A percentile compares a stretch with the other conserved stretches of the same genome.
These are phyloP conservation scores for Arthrinium puccinioides DNA, from an alignment of 2,329 filamentous ascomycete genomes.

Conservation along the genomic window DNA sequence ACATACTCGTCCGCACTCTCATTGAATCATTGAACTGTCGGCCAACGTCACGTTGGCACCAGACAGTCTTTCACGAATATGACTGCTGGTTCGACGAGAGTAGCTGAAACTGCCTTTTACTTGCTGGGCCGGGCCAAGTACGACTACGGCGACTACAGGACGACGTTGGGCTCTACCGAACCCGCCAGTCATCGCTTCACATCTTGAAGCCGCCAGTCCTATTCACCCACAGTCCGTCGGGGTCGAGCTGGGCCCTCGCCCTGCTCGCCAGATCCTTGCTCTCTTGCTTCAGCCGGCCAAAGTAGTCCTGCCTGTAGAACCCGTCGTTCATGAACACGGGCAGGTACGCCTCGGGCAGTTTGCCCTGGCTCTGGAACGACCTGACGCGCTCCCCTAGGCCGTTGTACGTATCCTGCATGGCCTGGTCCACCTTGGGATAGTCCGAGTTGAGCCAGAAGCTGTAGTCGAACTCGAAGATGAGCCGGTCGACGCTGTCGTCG, in stretches of 20 bases:
- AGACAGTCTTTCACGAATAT: too few species aligned
- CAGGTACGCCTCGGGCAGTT: constrained; percentile 26
- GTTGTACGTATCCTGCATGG: constrained; percentile 27
- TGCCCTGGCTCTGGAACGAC: constrained; percentile 23
- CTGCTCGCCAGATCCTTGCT: constrained; percentile 23
- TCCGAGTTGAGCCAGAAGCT: constrained; percentile 24
- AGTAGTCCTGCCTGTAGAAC: constrained; percentile 34
- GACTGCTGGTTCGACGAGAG: too few species aligned
- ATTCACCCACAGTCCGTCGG: constrained; percentile 27
- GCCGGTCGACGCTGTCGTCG: constrained; percentile 28
- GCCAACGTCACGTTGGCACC: too few species aligned
- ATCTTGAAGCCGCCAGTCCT: constrained; percentile 35
- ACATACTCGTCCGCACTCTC: too few species aligned
- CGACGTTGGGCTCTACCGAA: too few species aligned
- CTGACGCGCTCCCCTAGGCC: constrained; percentile 23
- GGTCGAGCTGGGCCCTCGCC: constrained; percentile 29
- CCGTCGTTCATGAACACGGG: constrained; percentile 37
- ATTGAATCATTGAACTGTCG: too few species aligned
- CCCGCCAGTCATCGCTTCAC: not conserved
- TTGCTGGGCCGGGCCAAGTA: too few species aligned
- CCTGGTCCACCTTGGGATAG: constrained; percentile 21
- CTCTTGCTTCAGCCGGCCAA: constrained; percentile 27
- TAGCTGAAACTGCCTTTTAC: too few species aligned
- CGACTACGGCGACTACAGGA: too few species aligned
- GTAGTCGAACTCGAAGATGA: constrained; percentile 37